Evolutionary conservation across 2,329 filamentous ascomycete species (phyloP), one percentile per base, ranked within the genome.

Genomic region (Chaetomium sp.): DNA sequence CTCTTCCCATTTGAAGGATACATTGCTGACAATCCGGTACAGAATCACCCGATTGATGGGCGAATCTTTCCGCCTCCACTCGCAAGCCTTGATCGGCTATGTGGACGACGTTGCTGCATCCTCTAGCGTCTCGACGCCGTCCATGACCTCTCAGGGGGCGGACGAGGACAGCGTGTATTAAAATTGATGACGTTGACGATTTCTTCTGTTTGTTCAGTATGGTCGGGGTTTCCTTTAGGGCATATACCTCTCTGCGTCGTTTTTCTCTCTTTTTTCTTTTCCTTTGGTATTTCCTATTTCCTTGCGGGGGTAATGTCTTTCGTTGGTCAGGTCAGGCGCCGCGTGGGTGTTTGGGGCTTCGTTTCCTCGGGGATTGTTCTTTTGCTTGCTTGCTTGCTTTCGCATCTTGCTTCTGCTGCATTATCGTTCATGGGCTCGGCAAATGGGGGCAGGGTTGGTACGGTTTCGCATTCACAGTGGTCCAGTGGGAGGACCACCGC

Each of bases 21-120:
- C 57, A 57, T 60, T 60, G 70, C 84, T 87, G 82, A 88, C 78
- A 19, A 59, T 7, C 10, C 21, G 4, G 35, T 56, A 27, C 73
- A 94, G 91, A 64, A 94, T 96, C 75, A 94, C 92, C 72, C 93
- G 96, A 76, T 87, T 98, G 58, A 97, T 98, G 91, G 95, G 95
- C 73, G 95, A 98, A 79, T 93, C 95, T 60, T 98, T 99, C 85
- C 95, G 96, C 76, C 87, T 97, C 65, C 94, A 98, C 79, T 91
- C 93, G 45, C 93, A 98, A 81, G 93, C 95, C 70, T 88, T 99
- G 38, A 87, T 94, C 70, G 93, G 94, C 77, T 98, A 97, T 75
- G 93, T 97, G 75, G 94, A 97, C 76, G 90, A 93, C 72, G 82
- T 86, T 71, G 87, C 89, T 77, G 86, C 82, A 71, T 88, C 87